A percentile compares a stretch with the other conserved stretches of the same genome.
Evolutionary conservation across 192 early-diverging fungal genomes (phyloP).

Genomic region (Lunasporangiospora selenospora): DNA sequence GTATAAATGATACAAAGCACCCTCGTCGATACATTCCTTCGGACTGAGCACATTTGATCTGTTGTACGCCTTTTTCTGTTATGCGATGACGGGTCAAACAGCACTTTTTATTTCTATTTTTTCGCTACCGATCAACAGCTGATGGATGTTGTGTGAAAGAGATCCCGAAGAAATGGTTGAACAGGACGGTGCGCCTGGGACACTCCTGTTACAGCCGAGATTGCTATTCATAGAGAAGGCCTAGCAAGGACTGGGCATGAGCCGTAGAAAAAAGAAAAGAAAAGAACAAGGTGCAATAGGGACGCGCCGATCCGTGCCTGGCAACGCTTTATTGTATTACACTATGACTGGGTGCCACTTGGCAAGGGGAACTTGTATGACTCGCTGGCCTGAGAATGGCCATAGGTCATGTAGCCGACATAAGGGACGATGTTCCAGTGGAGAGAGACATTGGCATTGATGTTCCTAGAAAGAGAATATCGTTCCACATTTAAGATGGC

Average conservation of each 20-base stretch:
- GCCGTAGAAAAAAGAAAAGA: neutral
- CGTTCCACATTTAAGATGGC: neutral
- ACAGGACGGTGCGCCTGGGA: neutral
- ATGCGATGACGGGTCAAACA: too few species aligned
- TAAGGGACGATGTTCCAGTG: slow-evolving; percentile 85
- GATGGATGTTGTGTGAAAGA: too few species aligned
- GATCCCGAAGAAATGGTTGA: too few species aligned
- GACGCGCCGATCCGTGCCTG: too few species aligned
- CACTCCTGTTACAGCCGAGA: neutral
- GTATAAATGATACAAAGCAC: too few species aligned
- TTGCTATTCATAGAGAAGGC: neutral
- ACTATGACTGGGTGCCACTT: slow-evolving; percentile 39
- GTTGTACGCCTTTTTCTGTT: too few species aligned
- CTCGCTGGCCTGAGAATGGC: slow-evolving; percentile 32
- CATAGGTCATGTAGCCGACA: slow-evolving; percentile 71
- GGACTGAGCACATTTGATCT: too few species aligned
- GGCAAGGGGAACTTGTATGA: slow-evolving; percentile 45
- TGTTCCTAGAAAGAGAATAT: slow-evolving; percentile 48
- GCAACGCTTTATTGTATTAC: neutral
- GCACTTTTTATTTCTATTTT: too few species aligned
- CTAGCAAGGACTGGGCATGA: neutral
- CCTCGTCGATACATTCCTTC: too few species aligned
- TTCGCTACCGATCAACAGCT: too few species aligned
- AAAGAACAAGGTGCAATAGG: neutral
- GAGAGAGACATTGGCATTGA: slow-evolving; percentile 74